Percentiles rank a stretch among this genome's conserved stretches.
Conservation (phyloP, 2,329 filamentous ascomycete genomes). For the Nakataea oryzae region DNA sequence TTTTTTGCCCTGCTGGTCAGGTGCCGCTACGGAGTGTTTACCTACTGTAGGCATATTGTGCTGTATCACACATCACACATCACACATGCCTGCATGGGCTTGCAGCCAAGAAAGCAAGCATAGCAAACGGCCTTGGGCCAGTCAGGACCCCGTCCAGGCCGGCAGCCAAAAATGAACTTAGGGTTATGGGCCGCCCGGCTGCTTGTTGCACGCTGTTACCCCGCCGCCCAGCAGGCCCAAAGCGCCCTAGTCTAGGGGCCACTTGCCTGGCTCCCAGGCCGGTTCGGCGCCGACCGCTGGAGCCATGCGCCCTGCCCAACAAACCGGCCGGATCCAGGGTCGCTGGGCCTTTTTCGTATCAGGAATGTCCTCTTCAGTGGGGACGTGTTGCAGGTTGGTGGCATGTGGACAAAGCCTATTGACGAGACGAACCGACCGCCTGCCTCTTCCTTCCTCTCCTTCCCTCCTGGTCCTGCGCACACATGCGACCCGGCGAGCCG, state of each 20-base stretch:
- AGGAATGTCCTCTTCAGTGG: neutral
- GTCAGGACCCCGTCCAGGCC: no score
- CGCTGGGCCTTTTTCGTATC: no score
- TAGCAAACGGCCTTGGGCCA: no score
- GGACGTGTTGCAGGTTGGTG: neutral
- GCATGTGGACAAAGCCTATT: neutral
- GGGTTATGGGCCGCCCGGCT: neutral
- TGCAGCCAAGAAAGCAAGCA: no score
- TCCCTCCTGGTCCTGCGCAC: no score
- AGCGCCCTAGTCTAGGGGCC: neutral
- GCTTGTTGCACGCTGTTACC: neutral
- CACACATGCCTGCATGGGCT: neutral
- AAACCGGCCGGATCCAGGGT: neutral
- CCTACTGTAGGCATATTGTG: no score
- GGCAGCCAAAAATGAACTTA: neutral
- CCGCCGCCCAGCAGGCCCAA: neutral
- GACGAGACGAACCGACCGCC: neutral
- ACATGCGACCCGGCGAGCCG: neutral
- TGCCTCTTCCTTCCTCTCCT: neutral
- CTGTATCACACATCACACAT: neutral
- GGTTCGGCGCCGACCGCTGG: neutral
- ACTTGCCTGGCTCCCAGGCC: neutral
- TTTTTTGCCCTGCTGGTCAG: neutral
- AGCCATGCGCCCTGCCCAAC: no score
- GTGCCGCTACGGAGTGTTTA: no score